Conservation (phyloP, 371 early-diverging fungal genomes). For the Funneliformis caledonium region DNA sequence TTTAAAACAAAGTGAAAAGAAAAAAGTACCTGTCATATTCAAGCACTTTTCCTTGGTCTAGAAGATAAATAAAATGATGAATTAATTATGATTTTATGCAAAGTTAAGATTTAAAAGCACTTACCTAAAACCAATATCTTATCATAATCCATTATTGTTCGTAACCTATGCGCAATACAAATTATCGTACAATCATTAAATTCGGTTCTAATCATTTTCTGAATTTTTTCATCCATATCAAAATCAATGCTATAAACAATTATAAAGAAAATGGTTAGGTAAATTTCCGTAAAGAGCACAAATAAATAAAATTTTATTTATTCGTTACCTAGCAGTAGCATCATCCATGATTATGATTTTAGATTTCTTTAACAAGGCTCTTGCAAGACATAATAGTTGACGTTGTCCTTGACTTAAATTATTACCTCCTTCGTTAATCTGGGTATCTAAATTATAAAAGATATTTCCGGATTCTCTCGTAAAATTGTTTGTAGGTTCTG, state of each 20-base stretch:
- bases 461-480: constrained; percentile 45
- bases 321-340: constrained; percentile 7
- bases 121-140: constrained; percentile 48
- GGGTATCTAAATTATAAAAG: constrained; percentile 41
- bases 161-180: constrained; percentile 72
- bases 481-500: constrained; percentile 28
- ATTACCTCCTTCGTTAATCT: constrained; percentile 39
- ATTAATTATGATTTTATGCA: neutral
- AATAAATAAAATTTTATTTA: neutral
- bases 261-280: neutral
- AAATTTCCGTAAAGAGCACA: neutral
- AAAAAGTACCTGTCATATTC: constrained; percentile 45
- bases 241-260: constrained; percentile 61
- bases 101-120: neutral
- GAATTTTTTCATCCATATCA: constrained; percentile 64
- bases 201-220: constrained; percentile 60
- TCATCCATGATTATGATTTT: constrained; percentile 87
- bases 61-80: neutral
- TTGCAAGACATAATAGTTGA: constrained; percentile 81
- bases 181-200: constrained; percentile 64
- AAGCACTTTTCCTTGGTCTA: constrained; percentile 49
- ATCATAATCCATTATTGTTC: constrained; percentile 76
- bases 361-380: constrained; percentile 78
- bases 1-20: too few species aligned
- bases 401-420: constrained; percentile 38